Evolutionary conservation across 1,284 basidiomycete genomes (phyloP).

Genomic region (Pterula multifida): DNA sequence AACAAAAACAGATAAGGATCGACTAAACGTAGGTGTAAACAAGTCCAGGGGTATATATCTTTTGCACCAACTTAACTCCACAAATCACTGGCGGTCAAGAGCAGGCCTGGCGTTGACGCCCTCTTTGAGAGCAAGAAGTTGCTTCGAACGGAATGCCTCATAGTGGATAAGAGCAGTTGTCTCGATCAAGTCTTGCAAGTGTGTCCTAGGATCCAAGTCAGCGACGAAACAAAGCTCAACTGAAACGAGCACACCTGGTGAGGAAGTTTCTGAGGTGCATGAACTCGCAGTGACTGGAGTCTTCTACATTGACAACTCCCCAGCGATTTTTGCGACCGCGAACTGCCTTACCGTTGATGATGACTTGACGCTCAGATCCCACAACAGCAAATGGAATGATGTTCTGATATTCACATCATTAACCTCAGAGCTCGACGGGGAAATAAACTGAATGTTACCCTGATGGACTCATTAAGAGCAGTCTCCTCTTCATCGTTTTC

Average conservation of each 20-base stretch:
- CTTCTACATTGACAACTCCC: constrained; percentile 97
- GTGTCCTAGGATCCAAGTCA: constrained; percentile 47
- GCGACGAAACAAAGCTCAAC: not conserved
- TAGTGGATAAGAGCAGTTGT: constrained; percentile 98
- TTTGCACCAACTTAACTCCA: not conserved
- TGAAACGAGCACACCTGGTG: constrained; percentile 45
- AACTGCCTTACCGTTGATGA: constrained; percentile 92
- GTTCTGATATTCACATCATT: constrained; percentile 32
- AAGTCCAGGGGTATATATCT: not conserved
- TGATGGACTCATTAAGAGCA: constrained; percentile 82
- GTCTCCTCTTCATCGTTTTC: constrained; percentile 91
- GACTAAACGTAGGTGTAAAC: not conserved
- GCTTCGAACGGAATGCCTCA: constrained; percentile 98
- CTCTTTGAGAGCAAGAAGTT: constrained; percentile 88
- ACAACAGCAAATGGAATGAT: constrained; percentile 97
- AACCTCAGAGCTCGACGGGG: constrained; percentile 3
- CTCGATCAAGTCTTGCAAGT: constrained; percentile 97
- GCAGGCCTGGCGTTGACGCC: constrained; percentile 46
- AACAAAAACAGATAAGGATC: not conserved
- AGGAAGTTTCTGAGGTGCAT: constrained; percentile 95
- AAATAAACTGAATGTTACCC: constrained; percentile 39
- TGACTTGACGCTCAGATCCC: constrained; percentile 88
- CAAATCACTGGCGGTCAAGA: not conserved
- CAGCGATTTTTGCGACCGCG: constrained; percentile 95
- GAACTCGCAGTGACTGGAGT: constrained; percentile 96